Conservation (phyloP, 495 filamentous ascomycete species). For the Aspergillus haitiensis region DNA sequence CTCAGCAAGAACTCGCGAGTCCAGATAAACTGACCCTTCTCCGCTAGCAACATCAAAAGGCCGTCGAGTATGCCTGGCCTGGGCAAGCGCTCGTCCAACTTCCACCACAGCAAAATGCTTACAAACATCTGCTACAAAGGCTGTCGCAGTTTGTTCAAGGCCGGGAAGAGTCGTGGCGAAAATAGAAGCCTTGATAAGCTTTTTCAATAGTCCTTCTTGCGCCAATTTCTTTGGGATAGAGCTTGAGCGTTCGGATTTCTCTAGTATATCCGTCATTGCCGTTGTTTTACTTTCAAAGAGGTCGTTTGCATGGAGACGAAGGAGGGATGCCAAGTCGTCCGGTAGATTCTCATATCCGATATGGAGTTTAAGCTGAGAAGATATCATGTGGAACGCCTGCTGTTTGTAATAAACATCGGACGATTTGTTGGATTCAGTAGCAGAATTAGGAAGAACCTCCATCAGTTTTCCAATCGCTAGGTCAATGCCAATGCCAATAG, state of each 20-base stretch:
- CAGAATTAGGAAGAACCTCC: slow-evolving; percentile 65
- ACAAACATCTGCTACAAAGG: slow-evolving; percentile 75
- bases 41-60: slow-evolving; percentile 81
- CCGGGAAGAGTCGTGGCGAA: slow-evolving; percentile 82
- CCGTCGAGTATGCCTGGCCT: slow-evolving; percentile 67
- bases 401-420: slow-evolving; percentile 87
- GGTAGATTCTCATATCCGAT: slow-evolving; percentile 86
- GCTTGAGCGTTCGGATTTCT: slow-evolving; percentile 71
- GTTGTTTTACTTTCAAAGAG: slow-evolving; percentile 66
- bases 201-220: slow-evolving; percentile 78
- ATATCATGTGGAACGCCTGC: slow-evolving; percentile 83
- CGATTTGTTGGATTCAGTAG: slow-evolving; percentile 56
- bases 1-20: slow-evolving; percentile 81
- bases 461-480: slow-evolving; percentile 81
- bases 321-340: slow-evolving; percentile 79
- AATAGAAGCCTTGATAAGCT: slow-evolving; percentile 83
- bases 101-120: slow-evolving; percentile 92
- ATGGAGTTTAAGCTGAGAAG: slow-evolving; percentile 81
- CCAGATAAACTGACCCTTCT: slow-evolving; percentile 82
- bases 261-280: slow-evolving; percentile 58
- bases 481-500: slow-evolving; percentile 80
- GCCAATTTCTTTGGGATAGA: slow-evolving; percentile 82
- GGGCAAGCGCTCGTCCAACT: slow-evolving; percentile 73
- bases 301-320: slow-evolving; percentile 88
- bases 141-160: slow-evolving; percentile 67